These are phyloP conservation scores for Suillus cothurnatus DNA, from an alignment of 768 basidiomycete species.

Conservation along the genomic window DNA sequence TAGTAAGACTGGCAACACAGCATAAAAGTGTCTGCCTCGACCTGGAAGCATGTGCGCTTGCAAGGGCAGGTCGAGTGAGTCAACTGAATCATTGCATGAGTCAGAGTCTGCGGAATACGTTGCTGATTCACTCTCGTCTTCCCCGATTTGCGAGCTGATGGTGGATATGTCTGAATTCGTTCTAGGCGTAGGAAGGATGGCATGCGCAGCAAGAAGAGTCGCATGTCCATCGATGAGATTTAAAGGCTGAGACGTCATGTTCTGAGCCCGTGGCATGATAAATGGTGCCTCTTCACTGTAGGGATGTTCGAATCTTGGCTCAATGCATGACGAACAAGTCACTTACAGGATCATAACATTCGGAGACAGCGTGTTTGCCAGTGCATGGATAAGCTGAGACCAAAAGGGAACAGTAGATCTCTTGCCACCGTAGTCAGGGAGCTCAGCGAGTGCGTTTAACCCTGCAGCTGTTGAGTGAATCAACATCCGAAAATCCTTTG, in stretches of 20 bases:
- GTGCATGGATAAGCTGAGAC: conserved; percentile 2
- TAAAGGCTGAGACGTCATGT: background rate
- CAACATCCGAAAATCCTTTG: background rate
- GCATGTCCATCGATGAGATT: background rate
- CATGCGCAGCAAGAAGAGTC: background rate
- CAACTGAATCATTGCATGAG: background rate
- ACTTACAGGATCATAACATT: background rate
- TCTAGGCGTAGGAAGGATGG: background rate
- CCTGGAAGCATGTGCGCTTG: background rate
- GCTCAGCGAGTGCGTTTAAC: background rate
- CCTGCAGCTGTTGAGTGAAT: background rate
- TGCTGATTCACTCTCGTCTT: background rate
- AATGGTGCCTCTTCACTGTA: background rate
- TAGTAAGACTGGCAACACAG: conserved; percentile 7
- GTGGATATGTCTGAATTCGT: background rate
- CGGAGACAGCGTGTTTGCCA: background rate
- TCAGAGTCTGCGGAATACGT: background rate
- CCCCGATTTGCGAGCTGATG: background rate
- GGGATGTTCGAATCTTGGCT: background rate
- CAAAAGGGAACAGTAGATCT: background rate
- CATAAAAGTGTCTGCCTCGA: background rate
- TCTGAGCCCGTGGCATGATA: background rate
- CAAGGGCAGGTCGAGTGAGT: background rate
- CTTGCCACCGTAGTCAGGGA: background rate
- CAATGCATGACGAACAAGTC: background rate